These are phyloP conservation scores for Cyclotella kingstonii DNA, from an alignment of 108 stramenopile genomes.

Conservation along the genomic window DNA sequence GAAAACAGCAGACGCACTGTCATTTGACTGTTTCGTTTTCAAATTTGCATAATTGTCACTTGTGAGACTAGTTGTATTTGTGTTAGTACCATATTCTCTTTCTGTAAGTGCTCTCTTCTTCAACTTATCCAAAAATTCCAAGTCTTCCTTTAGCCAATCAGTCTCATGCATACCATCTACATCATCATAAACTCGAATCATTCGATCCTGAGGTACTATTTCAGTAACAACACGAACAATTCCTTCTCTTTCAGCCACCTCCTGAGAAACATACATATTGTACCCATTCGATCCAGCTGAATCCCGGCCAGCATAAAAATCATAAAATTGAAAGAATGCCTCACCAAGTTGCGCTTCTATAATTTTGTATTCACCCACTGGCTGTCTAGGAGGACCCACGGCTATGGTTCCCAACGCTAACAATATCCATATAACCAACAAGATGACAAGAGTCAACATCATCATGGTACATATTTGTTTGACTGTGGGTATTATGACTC, in stretches of 20 bases:
- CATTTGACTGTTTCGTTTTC: constrained; percentile 21
- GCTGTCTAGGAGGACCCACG: constrained; percentile 74
- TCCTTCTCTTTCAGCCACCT: constrained; percentile 48
- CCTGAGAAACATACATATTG: constrained; percentile 57
- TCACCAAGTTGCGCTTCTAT: constrained; percentile 72
- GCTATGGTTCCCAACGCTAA: constrained; percentile 20
- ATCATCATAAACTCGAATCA: constrained; percentile 47
- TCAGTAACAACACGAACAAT: constrained; percentile 64
- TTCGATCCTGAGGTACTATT: constrained; percentile 38
- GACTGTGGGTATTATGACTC: background rate
- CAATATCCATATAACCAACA: constrained; percentile 15
- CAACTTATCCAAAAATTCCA: constrained; percentile 37
- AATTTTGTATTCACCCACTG: constrained; percentile 71
- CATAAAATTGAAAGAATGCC: constrained; percentile 71
- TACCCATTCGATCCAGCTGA: constrained; percentile 81
- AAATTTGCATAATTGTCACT: background rate
- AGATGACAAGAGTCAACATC: constrained; percentile 6
- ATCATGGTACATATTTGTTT: constrained; percentile 18
- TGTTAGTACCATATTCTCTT: background rate
- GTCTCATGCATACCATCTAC: constrained; percentile 24
- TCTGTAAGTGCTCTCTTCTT: constrained; percentile 19
- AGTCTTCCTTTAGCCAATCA: constrained; percentile 47
- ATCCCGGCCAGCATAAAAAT: constrained; percentile 80
- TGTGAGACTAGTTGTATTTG: background rate
- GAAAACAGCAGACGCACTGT: too few relatives aligned